Percentiles rank a stretch among this genome's conserved stretches.
These are phyloP conservation scores for Plasmodium cynomolgi DNA, from an alignment of 169 alveolate genomes.

Conservation along the genomic window DNA sequence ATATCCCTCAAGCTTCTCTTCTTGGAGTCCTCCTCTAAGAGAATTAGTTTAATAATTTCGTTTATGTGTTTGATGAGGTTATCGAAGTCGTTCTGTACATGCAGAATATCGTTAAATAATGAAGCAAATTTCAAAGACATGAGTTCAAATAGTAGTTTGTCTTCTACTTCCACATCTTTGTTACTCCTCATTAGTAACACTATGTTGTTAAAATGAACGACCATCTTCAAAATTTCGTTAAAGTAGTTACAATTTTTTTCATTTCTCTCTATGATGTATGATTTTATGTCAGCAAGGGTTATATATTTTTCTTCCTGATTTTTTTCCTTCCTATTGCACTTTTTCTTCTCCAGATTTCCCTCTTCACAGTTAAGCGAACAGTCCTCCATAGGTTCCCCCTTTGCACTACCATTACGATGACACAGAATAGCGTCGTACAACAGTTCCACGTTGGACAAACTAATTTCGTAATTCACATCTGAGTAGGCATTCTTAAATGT, in stretches of 20 bases:
- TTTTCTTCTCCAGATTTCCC: not conserved
- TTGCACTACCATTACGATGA: not conserved
- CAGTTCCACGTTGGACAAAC: not conserved
- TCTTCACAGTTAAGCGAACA: not conserved
- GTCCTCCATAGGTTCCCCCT: not conserved
- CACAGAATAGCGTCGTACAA: conserved; percentile 10
- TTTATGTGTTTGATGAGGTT: conserved; percentile 39
- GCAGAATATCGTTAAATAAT: conserved; percentile 34
- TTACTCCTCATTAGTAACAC: conserved; percentile 39
- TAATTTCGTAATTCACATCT: conserved; percentile 45
- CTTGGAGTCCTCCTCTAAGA: conserved; percentile 21
- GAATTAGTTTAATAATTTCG: conserved; percentile 44
- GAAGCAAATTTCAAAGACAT: conserved; percentile 41
- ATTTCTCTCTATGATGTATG: conserved; percentile 45
- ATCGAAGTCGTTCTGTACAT: conserved; percentile 16
- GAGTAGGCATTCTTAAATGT: conserved; percentile 13
- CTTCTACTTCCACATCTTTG: conserved; percentile 14
- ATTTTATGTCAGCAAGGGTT: conserved; percentile 36
- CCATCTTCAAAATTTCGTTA: conserved; percentile 64
- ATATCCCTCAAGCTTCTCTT: conserved; percentile 13
- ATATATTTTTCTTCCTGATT: conserved; percentile 1
- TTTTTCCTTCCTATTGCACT: not conserved
- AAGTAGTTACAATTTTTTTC: conserved; percentile 41
- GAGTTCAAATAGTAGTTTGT: conserved; percentile 45
- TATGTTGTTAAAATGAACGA: conserved; percentile 63